phyloP scores from a whole-genome alignment of 164 flowering plant species.

The Aristolochia californica region DNA sequence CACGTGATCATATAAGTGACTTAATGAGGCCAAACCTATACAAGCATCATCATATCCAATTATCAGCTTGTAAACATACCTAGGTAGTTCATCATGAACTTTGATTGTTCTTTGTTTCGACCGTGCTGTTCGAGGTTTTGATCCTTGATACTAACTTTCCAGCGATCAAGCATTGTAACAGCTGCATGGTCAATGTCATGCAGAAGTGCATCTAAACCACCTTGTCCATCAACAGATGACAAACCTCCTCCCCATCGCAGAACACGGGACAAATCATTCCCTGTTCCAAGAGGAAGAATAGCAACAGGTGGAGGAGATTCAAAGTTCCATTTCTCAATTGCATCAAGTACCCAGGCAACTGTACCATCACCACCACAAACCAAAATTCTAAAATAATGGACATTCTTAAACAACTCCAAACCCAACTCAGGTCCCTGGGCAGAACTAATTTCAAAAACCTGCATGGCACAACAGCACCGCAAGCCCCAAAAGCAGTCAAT shows the following conservation, averaged over 20 bases:
- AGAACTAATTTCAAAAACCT: slow-evolving; percentile 61
- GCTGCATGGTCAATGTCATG: slow-evolving; percentile 60
- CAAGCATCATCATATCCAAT: no score
- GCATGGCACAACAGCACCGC: slow-evolving; percentile 11
- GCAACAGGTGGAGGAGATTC: slow-evolving; percentile 85
- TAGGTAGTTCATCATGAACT: slow-evolving; percentile 72
- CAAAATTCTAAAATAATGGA: slow-evolving; percentile 55
- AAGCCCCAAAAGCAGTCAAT: background rate
- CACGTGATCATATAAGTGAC: background rate
- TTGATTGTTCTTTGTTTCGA: slow-evolving; percentile 21
- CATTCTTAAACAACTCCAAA: slow-evolving; percentile 38
- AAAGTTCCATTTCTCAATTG: slow-evolving; percentile 57
- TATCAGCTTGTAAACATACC: slow-evolving; percentile 19
- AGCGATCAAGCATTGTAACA: slow-evolving; percentile 67
- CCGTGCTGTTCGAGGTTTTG: slow-evolving; percentile 20
- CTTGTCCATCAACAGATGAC: slow-evolving; percentile 40
- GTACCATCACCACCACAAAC: slow-evolving; percentile 91
- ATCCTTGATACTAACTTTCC: slow-evolving; percentile 49
- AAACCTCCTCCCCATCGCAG: slow-evolving; percentile 77
- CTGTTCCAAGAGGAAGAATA: slow-evolving; percentile 71
- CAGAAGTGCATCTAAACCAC: slow-evolving; percentile 46
- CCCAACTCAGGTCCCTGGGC: slow-evolving; percentile 63
- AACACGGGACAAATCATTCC: slow-evolving; percentile 75
- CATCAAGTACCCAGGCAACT: slow-evolving; percentile 81
- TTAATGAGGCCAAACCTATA: background rate